A percentile compares a stretch with the other conserved stretches of the same genome.
phyloP scores from a whole-genome alignment of 257 asterid genomes.

The Jaltomata sinuosa region DNA sequence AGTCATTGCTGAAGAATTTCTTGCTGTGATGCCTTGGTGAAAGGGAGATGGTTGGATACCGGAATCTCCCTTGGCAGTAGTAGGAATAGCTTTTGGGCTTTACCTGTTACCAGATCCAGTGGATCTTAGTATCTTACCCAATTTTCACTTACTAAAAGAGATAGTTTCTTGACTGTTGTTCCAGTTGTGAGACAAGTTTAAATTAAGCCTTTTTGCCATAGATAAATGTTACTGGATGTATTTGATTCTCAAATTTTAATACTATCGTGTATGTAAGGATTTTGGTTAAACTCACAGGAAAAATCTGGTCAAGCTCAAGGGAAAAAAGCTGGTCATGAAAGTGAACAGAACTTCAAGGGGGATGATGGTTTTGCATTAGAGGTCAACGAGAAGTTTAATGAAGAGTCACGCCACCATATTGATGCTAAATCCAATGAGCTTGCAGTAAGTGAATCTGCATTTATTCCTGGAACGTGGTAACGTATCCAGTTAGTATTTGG shows the following conservation, averaged over 20 bases:
- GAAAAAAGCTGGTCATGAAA: conserved; percentile 49
- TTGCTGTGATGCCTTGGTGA: background rate
- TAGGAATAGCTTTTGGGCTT: background rate
- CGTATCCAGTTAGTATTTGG: background rate
- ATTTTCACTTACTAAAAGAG: background rate
- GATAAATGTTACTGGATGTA: background rate
- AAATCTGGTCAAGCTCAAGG: conserved; percentile 41
- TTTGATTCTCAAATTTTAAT: background rate
- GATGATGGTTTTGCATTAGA: conserved; percentile 38
- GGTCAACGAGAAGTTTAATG: conserved; percentile 9
- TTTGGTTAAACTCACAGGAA: conserved; percentile 20
- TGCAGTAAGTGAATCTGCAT: conserved; percentile 28
- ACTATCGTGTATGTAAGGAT: background rate
- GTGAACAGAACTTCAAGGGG: conserved; percentile 30
- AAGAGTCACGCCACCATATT: conserved; percentile 26
- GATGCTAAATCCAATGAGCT: conserved; percentile 31
- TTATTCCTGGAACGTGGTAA: background rate
- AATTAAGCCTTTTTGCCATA: background rate
- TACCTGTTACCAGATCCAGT: background rate
- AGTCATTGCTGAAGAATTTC: background rate
- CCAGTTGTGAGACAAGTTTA: background rate
- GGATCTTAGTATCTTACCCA: background rate
- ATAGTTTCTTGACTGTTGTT: background rate
- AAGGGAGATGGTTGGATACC: background rate
- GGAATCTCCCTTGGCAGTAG: background rate